phyloP scores from a whole-genome alignment of 257 asterid species.

The Eucommia ulmoides region DNA sequence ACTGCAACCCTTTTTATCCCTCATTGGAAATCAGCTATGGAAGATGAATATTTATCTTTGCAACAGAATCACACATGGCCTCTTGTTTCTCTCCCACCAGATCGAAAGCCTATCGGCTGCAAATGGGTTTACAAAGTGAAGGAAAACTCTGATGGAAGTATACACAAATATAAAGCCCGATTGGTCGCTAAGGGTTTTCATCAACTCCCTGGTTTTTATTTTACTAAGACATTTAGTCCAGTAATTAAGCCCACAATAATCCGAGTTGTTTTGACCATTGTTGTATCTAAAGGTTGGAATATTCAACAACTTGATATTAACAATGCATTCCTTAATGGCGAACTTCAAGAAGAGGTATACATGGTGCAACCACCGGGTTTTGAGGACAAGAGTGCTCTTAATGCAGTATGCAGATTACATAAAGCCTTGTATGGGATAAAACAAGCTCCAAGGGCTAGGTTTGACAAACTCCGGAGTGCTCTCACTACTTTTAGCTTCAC shows the following conservation, averaged over 20 bases:
- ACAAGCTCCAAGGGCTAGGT: constrained; percentile 1
- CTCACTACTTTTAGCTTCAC: neutral
- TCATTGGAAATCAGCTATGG: too few relatives aligned
- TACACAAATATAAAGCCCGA: neutral
- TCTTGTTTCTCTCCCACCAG: too few relatives aligned
- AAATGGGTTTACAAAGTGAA: neutral
- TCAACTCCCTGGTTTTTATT: neutral
- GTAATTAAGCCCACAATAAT: neutral
- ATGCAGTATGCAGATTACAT: neutral
- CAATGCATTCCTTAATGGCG: neutral
- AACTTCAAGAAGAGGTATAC: neutral
- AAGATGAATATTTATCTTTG: too few relatives aligned
- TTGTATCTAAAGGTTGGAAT: neutral
- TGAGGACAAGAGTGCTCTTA: neutral
- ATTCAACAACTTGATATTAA: neutral
- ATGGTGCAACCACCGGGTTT: neutral
- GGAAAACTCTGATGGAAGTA: neutral
- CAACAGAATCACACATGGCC: too few relatives aligned
- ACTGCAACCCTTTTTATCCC: too few relatives aligned
- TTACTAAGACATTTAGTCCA: neutral
- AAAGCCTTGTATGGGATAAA: neutral
- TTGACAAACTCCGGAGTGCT: neutral
- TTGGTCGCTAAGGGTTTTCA: neutral
- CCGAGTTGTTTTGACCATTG: neutral
- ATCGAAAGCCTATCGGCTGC: too few relatives aligned